Base-by-base conservation (phyloP, 108 stramenopile genomes). In the Nannochloropsis oceanica region DNA sequence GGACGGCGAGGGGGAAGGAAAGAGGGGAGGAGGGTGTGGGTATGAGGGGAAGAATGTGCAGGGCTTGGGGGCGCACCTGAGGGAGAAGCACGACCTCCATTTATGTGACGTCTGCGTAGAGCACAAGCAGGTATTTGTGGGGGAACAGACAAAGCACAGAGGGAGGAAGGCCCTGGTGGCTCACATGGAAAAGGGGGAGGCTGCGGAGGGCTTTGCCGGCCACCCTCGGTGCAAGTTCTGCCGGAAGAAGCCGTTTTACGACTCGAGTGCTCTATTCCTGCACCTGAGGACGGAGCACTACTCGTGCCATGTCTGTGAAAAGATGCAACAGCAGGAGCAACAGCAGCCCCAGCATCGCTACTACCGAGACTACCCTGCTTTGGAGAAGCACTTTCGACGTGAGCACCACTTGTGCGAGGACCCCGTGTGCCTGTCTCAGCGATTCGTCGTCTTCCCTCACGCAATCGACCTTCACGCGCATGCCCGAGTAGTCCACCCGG, bases 401-500 rank as follows among this genome's bases (percentile, higher is more conserved):
- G 89, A 83, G 13, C 90, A 91, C 82, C 24, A 42, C 85, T 13
- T 91, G 27, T 91, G 90, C 34, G 90, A 89, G 42, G 85, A 89
- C 27, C 81, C 82, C 14, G 3, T 12, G 12, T 91, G 90, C 89
- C 82, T 91, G 25, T 42, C 82, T 14, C 44, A 90, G 88, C 81
- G 86, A 79, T 91, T 91, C 86, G 85, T 90, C 10, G 90, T 90
- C 26, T 91, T 91, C 89, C 84, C 26, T 26, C 84, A 90, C 81
- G 89, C 89, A 22, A 86, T 91, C 79, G 90, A 91, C 86, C 83
- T 90, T 27, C 42, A 34, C 8, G 85, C 18, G 44, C 90, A 91
- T 85, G 34, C 43, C 34, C 25, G 82, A 14, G 42, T 80, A 25
- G 79, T 18, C 46, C 87, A 88, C 81, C 81, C 84, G 13, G 44